Base-by-base conservation (phyloP, 495 filamentous ascomycete species). In the Letharia lupina region DNA sequence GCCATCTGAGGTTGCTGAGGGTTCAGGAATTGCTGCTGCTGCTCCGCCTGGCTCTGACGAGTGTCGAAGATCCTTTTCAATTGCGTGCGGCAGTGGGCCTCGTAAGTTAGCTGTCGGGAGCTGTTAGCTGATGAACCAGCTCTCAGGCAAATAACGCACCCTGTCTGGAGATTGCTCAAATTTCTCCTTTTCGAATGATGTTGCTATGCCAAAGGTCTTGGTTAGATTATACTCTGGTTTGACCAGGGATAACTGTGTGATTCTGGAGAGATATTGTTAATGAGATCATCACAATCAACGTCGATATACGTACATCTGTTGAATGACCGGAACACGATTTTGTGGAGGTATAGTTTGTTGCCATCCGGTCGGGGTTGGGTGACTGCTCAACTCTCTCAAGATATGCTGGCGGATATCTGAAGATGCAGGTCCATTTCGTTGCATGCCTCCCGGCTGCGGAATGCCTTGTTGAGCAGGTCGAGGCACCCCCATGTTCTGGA, bases 1-100 rank as follows among this genome's bases (percentile, higher is more conserved):
- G 76, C 76, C 20, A 79, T 75, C 67, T 83, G 80, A 72, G 77
- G 77, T 78, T 37, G 80, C 76, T 65, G 75, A 75, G 64, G 54
- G 33, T 83, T 83, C 47, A 82, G 76, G 20, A 71, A 65, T 16
- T 83, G 77, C 64, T 84, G 83, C 33, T 78, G 76, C 45, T 80
- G 67, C 75, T 74, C 54, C 77, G 78, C 54, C 57, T 67, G 65
- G 44, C 64, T 67, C 48, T 70, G 68, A 10, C 68, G 64, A 56
- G 65, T 67, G 18, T 63, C 50, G 7, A 40, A 28, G 18, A 70
- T 70, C 18, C 83, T 81, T 68, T 83, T 82, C 59, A 80, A 73
- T 41, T 68, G 72, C 77, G 82, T 47, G 8, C 59, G 39, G 44
- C 37, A 60, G 23, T 52, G 65, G 20, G 23, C 20, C 10, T 28